phyloP scores from a whole-genome alignment of 257 asterid species.

The Phtheirospermum japonicum region DNA sequence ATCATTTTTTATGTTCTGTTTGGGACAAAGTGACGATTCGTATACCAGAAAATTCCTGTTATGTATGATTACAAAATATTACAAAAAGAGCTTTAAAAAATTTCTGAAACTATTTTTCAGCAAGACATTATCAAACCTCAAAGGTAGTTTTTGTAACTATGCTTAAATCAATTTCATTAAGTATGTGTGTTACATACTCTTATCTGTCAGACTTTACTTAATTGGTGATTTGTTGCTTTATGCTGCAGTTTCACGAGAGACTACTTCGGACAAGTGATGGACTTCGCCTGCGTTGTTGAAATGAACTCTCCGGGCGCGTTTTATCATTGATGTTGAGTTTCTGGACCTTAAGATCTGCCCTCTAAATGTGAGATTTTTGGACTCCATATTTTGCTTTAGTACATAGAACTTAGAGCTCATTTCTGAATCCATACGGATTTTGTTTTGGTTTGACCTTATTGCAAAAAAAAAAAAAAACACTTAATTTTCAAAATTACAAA shows the following conservation, averaged over 20 bases:
- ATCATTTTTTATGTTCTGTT: not conserved
- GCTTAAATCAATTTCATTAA: too few relatives aligned
- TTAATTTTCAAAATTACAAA: too few relatives aligned
- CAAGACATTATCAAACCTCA: too few relatives aligned
- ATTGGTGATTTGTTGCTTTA: constrained; percentile 19
- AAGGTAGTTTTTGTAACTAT: too few relatives aligned
- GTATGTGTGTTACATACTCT: not conserved
- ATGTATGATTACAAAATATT: too few relatives aligned
- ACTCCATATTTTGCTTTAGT: not conserved
- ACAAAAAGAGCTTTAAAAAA: too few relatives aligned
- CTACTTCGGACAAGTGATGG: constrained; percentile 81
- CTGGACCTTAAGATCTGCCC: constrained; percentile 74
- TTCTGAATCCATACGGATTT: not conserved
- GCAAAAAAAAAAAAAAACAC: too few relatives aligned
- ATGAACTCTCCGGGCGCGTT: constrained; percentile 58
- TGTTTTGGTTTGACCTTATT: too few relatives aligned
- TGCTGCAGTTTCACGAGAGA: constrained; percentile 75
- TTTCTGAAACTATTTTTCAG: too few relatives aligned
- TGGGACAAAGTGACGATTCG: not conserved
- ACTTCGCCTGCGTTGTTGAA: constrained; percentile 82
- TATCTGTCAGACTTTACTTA: not conserved
- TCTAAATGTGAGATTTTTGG: constrained; percentile 47
- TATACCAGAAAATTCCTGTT: not conserved
- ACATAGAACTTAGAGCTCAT: not conserved
- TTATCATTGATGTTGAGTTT: constrained; percentile 80